Base-by-base conservation (phyloP, 1,139 yeast species). In the Candida labiduridarum region DNA sequence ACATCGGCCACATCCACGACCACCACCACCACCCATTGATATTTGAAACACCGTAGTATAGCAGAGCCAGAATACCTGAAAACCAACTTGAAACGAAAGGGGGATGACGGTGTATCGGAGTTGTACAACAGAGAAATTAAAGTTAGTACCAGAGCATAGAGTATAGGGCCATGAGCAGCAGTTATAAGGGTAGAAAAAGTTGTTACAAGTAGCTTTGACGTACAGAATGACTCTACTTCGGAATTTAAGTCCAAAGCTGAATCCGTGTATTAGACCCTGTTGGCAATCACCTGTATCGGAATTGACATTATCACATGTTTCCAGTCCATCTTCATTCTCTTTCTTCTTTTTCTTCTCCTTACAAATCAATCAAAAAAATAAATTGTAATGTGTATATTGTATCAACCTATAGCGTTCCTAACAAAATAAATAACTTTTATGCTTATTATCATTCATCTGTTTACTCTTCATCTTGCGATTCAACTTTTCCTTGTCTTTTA, bases 401-500 rank as follows among this genome's bases (percentile, higher is more conserved):
- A 12, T 39, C 12, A 39, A 22, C 42, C 42, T 39, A 39, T 25
- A 39, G 31, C 7, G 9, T 25, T 9, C 29, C 29, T 25, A 25
- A 7, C 29, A 25, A 25, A 25, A 25, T 25, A 7, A 25, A 25
- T 2, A 4, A 25, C 8, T 9, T 9, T 25, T 25, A 8, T 25
- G 29, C 9, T 25, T 25, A 6, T 25, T 25, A 25, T 25, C 10
- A 6, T 9, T 9, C 9, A 36, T 19, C 14, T 6, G 33, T 19
- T 31, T 42, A 42, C 19, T 19, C 34, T 6, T 42, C 38, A 12
- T 12, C 38, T 31, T 33, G 18, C n/a, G 15, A 15, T 38, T 38
- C n/a, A 12, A n/a, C 19, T 14, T n/a, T 41, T 16, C 11, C 16
- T 22, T 19, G 16, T 22, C 76, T 79, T 62, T 76, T 75, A 52